phyloP scores from a whole-genome alignment of 306 rosid genomes.

The Cucumis hystrix region DNA sequence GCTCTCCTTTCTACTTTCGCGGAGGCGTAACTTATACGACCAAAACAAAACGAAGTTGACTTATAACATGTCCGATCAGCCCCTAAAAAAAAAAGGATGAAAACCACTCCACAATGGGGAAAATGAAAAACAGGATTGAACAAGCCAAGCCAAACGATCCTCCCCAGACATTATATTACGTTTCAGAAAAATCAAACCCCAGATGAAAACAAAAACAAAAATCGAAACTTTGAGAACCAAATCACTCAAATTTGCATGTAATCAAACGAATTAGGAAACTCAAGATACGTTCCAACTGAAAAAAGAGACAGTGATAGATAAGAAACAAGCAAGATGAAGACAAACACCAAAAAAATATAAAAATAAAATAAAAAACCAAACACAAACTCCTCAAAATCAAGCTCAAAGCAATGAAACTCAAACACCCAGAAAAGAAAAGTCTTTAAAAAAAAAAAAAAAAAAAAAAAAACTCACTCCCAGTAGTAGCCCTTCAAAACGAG shows the following conservation, averaged over 20 bases:
- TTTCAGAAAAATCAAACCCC: neutral
- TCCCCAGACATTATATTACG: neutral
- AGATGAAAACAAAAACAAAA: neutral
- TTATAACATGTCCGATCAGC: neutral
- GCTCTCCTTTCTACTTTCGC: neutral
- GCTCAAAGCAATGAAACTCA: neutral
- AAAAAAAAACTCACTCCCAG: neutral
- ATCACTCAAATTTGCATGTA: neutral
- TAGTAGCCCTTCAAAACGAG: neutral
- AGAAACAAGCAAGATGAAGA: neutral
- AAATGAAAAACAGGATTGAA: neutral
- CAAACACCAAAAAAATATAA: neutral
- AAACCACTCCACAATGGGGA: neutral
- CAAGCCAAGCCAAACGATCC: neutral
- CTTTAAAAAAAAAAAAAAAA: too few species aligned
- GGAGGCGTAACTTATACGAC: neutral
- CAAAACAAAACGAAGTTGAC: neutral
- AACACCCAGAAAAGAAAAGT: neutral
- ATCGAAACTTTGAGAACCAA: neutral
- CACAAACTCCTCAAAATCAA: neutral
- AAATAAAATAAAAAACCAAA: neutral
- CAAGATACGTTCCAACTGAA: neutral
- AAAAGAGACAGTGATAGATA: neutral
- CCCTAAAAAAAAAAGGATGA: neutral
- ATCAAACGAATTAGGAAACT: neutral